phyloP scores from a whole-genome alignment of 345 rosid species.

The Gynandropsis gynandra region DNA sequence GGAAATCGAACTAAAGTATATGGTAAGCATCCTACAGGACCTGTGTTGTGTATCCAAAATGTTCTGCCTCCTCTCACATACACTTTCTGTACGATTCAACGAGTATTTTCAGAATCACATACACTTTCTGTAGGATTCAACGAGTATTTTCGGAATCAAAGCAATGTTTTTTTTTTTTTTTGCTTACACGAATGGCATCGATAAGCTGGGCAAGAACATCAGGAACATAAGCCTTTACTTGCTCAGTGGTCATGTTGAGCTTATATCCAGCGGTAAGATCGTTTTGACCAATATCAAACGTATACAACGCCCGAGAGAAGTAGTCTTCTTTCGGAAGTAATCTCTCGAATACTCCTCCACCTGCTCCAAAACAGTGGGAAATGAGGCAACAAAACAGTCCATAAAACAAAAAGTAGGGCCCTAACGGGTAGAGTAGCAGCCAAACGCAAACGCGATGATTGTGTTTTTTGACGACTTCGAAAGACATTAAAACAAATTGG shows the following conservation, averaged over 20 bases:
- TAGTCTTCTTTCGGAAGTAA: conserved; percentile 44
- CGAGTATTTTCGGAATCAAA: background rate
- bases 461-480: too few relatives aligned
- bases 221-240: conserved; percentile 55
- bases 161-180: background rate
- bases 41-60: conserved; percentile 77
- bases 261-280: conserved; percentile 61
- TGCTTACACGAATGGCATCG: conserved; percentile 34
- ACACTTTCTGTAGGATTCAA: conserved; percentile 28
- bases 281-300: conserved; percentile 65
- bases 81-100: conserved; percentile 24
- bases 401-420: background rate
- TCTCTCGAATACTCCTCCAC: conserved; percentile 31
- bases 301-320: conserved; percentile 44
- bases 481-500: too few relatives aligned
- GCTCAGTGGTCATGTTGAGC: conserved; percentile 49
- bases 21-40: conserved; percentile 63
- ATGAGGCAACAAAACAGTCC: background rate
- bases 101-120: conserved; percentile 6
- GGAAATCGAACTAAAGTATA: conserved; percentile 44
- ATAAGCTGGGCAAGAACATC: conserved; percentile 38
- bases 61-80: conserved; percentile 44
- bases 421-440: too few relatives aligned
- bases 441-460: too few relatives aligned
- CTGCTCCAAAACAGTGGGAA: conserved; percentile 4